Conservation (phyloP, 179 eudicot species). For the Beta macrorhiza region DNA sequence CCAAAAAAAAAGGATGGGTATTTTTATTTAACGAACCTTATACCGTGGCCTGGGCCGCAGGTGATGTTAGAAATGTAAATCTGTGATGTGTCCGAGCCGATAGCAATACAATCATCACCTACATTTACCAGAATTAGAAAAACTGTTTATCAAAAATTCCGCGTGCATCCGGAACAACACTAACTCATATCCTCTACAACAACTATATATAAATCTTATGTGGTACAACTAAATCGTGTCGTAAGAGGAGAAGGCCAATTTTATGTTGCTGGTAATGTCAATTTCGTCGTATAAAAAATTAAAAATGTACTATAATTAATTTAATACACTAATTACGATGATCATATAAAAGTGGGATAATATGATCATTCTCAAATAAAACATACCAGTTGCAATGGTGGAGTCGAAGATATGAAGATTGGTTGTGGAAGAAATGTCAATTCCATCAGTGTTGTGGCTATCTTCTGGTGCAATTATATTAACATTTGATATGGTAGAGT, state of each 20-base stretch:
- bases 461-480: conserved; percentile 38
- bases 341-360: too few relatives aligned
- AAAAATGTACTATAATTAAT: too few relatives aligned
- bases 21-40: conserved; percentile 40
- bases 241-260: too few relatives aligned
- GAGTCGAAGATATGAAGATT: conserved; percentile 29
- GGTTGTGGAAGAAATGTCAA: conserved; percentile 28
- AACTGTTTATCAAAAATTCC: too few relatives aligned
- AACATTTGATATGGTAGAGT: conserved; percentile 19
- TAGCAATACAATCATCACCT: conserved; percentile 68
- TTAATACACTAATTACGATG: too few relatives aligned
- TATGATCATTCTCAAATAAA: neutral
- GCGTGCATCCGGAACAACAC: too few relatives aligned
- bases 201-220: too few relatives aligned
- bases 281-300: too few relatives aligned
- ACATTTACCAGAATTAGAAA: neutral
- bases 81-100: conserved; percentile 33
- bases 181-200: too few relatives aligned
- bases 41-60: conserved; percentile 70
- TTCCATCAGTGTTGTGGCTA: conserved; percentile 64
- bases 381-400: conserved; percentile 16
- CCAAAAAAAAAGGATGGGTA: neutral
- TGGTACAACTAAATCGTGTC: too few relatives aligned
- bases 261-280: too few relatives aligned
- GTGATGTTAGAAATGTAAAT: conserved; percentile 31